These are phyloP conservation scores for Haplosporangium sp. DNA, from an alignment of 371 early-diverging fungal genomes.

Conservation along the genomic window DNA sequence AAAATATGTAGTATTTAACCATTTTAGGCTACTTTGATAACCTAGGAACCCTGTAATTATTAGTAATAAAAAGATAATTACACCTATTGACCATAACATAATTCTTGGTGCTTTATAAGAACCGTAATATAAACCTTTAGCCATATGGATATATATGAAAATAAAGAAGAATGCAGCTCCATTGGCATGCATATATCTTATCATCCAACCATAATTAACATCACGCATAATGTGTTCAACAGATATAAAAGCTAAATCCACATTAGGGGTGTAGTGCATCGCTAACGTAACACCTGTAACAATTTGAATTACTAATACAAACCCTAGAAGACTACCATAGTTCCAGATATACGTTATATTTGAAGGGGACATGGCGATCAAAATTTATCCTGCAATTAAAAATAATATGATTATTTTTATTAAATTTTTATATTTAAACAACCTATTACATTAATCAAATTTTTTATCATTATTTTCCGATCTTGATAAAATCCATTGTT, in stretches of 20 bases:
- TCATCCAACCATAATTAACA: constrained; percentile 72
- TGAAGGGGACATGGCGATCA: constrained; percentile 55
- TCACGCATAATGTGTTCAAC: constrained; percentile 60
- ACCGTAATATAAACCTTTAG: constrained; percentile 69
- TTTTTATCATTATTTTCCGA: too few relatives aligned
- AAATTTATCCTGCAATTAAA: too few relatives aligned
- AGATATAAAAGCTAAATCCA: constrained; percentile 49
- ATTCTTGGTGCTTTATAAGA: constrained; percentile 10
- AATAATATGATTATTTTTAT: too few relatives aligned
- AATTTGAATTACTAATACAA: constrained; percentile 59
- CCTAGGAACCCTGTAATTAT: constrained; percentile 72
- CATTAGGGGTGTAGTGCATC: constrained; percentile 11
- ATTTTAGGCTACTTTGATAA: too few relatives aligned
- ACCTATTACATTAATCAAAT: too few relatives aligned
- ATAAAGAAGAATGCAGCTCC: constrained; percentile 63
- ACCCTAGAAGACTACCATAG: constrained; percentile 69
- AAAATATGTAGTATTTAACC: not conserved
- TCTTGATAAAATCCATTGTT: too few relatives aligned
- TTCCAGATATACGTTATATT: constrained; percentile 72
- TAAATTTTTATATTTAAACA: too few relatives aligned
- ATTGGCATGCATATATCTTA: constrained; percentile 73
- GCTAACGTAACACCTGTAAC: constrained; percentile 12
- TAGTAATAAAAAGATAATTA: constrained; percentile 69
- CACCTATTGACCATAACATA: constrained; percentile 58
- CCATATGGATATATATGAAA: constrained; percentile 20